Percentiles rank a stretch among this genome's conserved stretches.
These are phyloP conservation scores for Coemansia reversa DNA, from an alignment of 192 early-diverging fungal genomes.

Conservation along the genomic window DNA sequence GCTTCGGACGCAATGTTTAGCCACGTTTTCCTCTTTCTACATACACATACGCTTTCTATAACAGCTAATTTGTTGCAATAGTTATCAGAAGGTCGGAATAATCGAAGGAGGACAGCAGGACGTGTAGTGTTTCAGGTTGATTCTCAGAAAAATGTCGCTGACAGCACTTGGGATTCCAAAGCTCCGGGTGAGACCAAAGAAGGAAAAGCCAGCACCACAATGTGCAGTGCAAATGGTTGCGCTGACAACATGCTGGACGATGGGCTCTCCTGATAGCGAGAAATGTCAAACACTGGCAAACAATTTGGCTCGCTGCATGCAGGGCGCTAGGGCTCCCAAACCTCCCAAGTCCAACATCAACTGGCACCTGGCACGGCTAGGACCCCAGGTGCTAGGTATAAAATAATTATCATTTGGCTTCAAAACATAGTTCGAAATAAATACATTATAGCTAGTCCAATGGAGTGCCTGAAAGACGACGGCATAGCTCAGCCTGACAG, in stretches of 20 bases:
- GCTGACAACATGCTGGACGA: conserved; percentile 53
- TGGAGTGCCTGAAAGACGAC: conserved; percentile 18
- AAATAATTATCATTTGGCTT: conserved; percentile 20
- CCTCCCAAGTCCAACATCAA: conserved; percentile 41
- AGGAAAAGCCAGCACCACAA: conserved; percentile 26
- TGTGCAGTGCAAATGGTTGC: conserved; percentile 55
- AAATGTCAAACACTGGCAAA: conserved; percentile 39
- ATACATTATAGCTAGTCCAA: not conserved
- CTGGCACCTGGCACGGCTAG: conserved; percentile 50
- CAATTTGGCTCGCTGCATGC: conserved; percentile 44
- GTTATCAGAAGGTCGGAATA: too few relatives aligned
- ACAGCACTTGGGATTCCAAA: conserved; percentile 41
- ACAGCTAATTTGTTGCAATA: too few relatives aligned
- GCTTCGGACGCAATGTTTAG: too few relatives aligned
- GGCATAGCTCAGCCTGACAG: conserved; percentile 17
- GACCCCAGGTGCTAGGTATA: conserved; percentile 47
- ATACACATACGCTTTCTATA: too few relatives aligned
- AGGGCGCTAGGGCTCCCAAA: conserved; percentile 16
- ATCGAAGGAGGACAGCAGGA: too few relatives aligned
- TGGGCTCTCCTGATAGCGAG: conserved; percentile 37
- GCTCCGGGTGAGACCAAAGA: conserved; percentile 40
- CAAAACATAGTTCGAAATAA: not conserved
- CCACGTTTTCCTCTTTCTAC: too few relatives aligned
- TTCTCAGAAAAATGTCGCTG: not conserved
- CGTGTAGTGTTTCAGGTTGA: too few relatives aligned